A percentile compares a stretch with the other conserved stretches of the same genome.
Evolutionary conservation across 2,329 filamentous ascomycete species (phyloP).

Genomic region (Colletotrichum truncatum): DNA sequence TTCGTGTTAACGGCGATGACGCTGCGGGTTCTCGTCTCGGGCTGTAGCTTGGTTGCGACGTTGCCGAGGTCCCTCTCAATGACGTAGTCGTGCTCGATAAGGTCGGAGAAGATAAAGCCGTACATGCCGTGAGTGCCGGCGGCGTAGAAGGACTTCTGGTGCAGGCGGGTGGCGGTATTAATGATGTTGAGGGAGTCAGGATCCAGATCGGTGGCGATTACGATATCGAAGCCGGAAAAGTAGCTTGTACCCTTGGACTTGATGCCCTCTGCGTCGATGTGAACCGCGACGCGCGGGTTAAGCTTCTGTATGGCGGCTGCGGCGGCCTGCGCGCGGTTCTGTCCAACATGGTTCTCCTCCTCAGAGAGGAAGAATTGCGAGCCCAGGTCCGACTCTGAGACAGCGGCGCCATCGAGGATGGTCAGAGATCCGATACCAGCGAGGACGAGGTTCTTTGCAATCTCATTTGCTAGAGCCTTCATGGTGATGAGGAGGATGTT

Average conservation of each 20-base stretch:
- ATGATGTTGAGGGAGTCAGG: constrained; percentile 79
- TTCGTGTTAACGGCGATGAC: constrained; percentile 78
- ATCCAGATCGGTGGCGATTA: constrained; percentile 89
- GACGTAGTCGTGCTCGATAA: constrained; percentile 89
- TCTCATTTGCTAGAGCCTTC: constrained; percentile 89
- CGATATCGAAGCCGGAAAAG: constrained; percentile 82
- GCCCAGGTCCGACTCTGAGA: constrained; percentile 83
- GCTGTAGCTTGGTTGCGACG: constrained; percentile 63
- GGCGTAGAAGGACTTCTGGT: constrained; percentile 86
- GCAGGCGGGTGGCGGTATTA: constrained; percentile 86
- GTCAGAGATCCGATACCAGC: constrained; percentile 92
- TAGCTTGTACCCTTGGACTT: constrained; percentile 75
- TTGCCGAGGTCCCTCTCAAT: constrained; percentile 89
- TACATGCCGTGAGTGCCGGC: constrained; percentile 89
- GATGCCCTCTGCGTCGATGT: constrained; percentile 74
- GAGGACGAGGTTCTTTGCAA: constrained; percentile 93
- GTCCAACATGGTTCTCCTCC: constrained; percentile 74
- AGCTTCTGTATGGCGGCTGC: constrained; percentile 81
- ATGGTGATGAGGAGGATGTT: constrained; percentile 91
- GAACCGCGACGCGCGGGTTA: constrained; percentile 86
- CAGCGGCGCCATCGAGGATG: constrained; percentile 79
- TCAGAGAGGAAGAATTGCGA: constrained; percentile 82
- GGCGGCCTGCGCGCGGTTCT: constrained; percentile 86
- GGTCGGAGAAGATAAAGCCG: constrained; percentile 93
- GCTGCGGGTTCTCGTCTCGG: constrained; percentile 81